Evolutionary conservation across 257 asterid species (phyloP).

Genomic region (Capsicum baccatum): DNA sequence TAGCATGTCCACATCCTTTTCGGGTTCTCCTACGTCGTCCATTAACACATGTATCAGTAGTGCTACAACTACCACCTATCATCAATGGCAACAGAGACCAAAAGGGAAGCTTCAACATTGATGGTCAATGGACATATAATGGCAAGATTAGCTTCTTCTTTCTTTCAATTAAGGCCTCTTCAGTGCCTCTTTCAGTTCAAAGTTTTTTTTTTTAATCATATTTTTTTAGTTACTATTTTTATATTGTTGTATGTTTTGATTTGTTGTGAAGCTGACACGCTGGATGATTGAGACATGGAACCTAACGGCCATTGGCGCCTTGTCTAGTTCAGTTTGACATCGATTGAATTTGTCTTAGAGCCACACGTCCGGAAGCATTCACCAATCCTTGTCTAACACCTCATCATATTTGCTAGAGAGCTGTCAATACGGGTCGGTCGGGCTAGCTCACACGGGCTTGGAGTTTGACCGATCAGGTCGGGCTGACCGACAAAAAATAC

Average conservation of each 20-base stretch:
- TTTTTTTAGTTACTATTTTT: conserved; percentile 2
- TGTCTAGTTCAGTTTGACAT: background rate
- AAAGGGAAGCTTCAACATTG: conserved; percentile 62
- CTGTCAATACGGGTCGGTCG: too few species aligned
- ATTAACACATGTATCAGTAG: conserved; percentile 39
- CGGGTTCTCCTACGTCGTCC: conserved; percentile 62
- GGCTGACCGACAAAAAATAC: too few species aligned
- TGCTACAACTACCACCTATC: conserved; percentile 49
- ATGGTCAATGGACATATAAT: conserved; percentile 48
- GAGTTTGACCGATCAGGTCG: too few species aligned
- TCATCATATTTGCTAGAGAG: too few species aligned
- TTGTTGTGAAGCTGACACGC: conserved; percentile 32
- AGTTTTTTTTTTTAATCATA: background rate
- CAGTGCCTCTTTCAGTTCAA: conserved; percentile 48
- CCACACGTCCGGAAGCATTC: background rate
- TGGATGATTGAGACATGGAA: conserved; percentile 55
- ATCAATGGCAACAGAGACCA: conserved; percentile 49
- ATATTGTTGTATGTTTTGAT: conserved; percentile 18
- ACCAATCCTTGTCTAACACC: background rate
- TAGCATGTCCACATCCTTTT: conserved; percentile 65
- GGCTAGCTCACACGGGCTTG: too few species aligned
- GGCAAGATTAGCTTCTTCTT: conserved; percentile 24
- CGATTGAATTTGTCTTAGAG: conserved; percentile 18
- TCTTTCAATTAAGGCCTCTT: conserved; percentile 37
- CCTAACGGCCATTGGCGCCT: conserved; percentile 53